Base-by-base conservation (phyloP, 345 rosid species). In the Draba incana region DNA sequence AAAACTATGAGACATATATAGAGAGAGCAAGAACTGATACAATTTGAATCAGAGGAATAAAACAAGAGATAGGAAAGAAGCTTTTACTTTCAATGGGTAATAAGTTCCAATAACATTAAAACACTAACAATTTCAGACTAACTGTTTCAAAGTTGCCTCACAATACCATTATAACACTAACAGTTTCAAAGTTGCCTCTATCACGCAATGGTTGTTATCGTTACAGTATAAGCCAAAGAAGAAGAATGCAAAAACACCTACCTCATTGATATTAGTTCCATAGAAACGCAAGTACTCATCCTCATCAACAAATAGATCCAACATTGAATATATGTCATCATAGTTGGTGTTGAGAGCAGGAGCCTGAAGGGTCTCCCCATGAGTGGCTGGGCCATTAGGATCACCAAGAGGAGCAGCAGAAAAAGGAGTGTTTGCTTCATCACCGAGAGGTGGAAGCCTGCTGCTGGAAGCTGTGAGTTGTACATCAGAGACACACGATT, bases 241-340 rank as follows among this genome's bases (percentile, higher is more conserved):
- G 13, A 27, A 24, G 0, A 12, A 52, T 52, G 50, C 24, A 30
- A 51, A n/a, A 59, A 55, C 42, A 56, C 50, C 42, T 47, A 75
- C 79, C 75, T 75, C 79, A 33, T 42, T 48, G 33, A 42, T 63
- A 61, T 14, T 55, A 20, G n/a, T 6, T 14, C 5, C 66, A 69
- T 9, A 2, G 16, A 69, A 68, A 15, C 43, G 43, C 2, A 56
- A 38, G 43, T 33, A 69, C 23, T 69, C 75, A 9, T 69, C 50
- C 10, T 68, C 78, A 4, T 56, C 75, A 13, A 62, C 56, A 75
- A 75, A 75, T 13, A 38, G 43, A 69, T 62, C 62, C 75, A 69
- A 43, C 79, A 75, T 48, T 49, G 79, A 49, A 69, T 56, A 56
- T 3, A 69, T 12, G 49, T 69, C 75, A 57, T 69, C 75, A 55